Conservation (phyloP, 2,329 filamentous ascomycete genomes). For the Fusarium sp. region DNA sequence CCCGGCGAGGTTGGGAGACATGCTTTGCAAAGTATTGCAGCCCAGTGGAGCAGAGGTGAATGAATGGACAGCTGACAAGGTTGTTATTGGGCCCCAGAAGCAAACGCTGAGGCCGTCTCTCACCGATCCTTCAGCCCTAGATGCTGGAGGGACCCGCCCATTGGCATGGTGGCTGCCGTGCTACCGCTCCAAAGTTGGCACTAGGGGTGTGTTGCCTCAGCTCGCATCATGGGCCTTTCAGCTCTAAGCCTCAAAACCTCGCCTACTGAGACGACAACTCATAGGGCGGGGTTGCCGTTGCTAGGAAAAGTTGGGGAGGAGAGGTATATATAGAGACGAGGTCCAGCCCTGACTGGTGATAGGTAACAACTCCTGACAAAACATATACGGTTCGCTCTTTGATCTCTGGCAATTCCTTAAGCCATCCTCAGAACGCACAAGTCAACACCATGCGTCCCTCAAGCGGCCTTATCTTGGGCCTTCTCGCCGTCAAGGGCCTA, state of each 20-base stretch:
- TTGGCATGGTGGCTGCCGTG: background rate
- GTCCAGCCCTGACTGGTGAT: background rate
- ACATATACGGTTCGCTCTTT: background rate
- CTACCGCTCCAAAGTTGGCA: background rate
- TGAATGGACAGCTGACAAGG: background rate
- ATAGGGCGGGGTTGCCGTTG: background rate
- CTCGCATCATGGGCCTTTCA: background rate
- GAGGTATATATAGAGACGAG: background rate
- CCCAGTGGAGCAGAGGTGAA: background rate
- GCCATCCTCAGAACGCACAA: background rate
- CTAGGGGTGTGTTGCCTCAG: constrained; percentile 4
- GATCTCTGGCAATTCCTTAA: background rate
- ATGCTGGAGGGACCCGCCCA: background rate
- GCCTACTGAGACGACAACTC: background rate
- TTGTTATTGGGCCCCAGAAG: background rate
- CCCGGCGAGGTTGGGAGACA: background rate
- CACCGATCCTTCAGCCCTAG: constrained; percentile 1
- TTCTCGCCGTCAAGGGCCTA: background rate
- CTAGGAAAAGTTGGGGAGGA: background rate
- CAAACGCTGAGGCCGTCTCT: background rate
- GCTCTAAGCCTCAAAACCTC: constrained; percentile 2
- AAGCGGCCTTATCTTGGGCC: background rate
- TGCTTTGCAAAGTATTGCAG: background rate
- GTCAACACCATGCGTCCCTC: constrained; percentile 7
- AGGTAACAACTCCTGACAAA: background rate